Evolutionary conservation across 225 moss, liverwort and hornwort genomes (phyloP).

Genomic region (Asterella californica): DNA sequence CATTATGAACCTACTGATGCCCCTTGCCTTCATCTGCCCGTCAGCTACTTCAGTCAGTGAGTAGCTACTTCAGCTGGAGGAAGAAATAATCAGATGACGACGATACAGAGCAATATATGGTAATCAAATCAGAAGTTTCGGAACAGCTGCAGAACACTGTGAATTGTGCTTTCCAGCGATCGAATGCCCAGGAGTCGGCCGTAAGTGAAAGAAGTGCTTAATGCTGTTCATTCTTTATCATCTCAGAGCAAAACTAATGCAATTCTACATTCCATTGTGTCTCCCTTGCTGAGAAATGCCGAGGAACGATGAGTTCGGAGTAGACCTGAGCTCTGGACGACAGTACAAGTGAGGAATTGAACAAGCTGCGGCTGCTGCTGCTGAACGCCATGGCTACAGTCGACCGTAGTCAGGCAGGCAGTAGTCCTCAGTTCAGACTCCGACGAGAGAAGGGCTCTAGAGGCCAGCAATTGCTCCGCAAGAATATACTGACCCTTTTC

Average conservation of each 20-base stretch:
- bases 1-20: neutral
- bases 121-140: too few species aligned
- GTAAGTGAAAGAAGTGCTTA: too few species aligned
- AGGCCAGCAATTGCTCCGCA: neutral
- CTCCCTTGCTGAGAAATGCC: neutral
- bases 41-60: too few species aligned
- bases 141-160: too few species aligned
- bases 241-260: too few species aligned
- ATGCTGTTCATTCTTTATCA: too few species aligned
- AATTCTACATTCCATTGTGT: neutral
- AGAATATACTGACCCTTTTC: neutral
- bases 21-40: too few species aligned
- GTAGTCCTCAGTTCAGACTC: neutral
- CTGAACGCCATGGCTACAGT: conserved; percentile 18
- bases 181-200: too few species aligned
- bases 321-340: neutral
- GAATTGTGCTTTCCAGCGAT: too few species aligned
- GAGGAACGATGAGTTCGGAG: neutral
- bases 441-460: neutral
- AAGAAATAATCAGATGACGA: neutral
- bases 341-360: neutral
- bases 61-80: neutral
- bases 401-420: neutral
- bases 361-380: neutral
- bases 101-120: too few species aligned